Conservation (phyloP, 305 asterid species). For the Fraxinus paxiana region DNA sequence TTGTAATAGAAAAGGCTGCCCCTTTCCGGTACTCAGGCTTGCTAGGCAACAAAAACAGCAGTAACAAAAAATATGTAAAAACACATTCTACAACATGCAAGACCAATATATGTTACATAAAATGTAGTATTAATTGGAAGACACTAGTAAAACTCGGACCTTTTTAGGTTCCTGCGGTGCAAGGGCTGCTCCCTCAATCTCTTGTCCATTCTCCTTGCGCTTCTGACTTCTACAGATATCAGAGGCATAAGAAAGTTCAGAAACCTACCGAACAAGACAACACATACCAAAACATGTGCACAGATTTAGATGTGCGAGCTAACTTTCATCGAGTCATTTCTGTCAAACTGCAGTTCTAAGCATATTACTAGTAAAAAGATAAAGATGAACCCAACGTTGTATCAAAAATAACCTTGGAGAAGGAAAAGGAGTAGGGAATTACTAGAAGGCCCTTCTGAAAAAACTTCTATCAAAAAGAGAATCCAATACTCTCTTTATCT, state of each 20-base stretch:
- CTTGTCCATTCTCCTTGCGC: constrained; percentile 37
- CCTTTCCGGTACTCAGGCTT: neutral
- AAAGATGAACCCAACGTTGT: neutral
- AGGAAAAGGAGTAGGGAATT: neutral
- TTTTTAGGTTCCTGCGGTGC: constrained; percentile 42
- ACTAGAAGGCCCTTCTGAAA: neutral
- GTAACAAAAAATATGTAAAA: neutral
- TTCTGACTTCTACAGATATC: constrained; percentile 40
- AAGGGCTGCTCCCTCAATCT: constrained; percentile 32
- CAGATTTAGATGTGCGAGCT: neutral
- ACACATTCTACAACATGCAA: constrained; percentile 5
- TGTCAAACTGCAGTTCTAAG: neutral
- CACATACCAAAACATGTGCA: neutral
- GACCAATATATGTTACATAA: constrained; percentile 12
- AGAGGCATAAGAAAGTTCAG: constrained; percentile 17
- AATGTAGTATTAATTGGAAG: neutral
- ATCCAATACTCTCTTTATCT: neutral
- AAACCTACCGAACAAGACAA: constrained; percentile 1
- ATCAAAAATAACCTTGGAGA: neutral
- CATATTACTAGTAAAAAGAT: neutral
- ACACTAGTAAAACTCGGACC: constrained; percentile 28
- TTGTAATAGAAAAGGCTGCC: constrained; percentile 9
- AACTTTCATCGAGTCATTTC: neutral
- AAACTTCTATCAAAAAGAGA: neutral
- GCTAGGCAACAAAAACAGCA: constrained; percentile 11